Conservation (phyloP, 2,329 filamentous ascomycete genomes). For the Cercospora canescens region DNA sequence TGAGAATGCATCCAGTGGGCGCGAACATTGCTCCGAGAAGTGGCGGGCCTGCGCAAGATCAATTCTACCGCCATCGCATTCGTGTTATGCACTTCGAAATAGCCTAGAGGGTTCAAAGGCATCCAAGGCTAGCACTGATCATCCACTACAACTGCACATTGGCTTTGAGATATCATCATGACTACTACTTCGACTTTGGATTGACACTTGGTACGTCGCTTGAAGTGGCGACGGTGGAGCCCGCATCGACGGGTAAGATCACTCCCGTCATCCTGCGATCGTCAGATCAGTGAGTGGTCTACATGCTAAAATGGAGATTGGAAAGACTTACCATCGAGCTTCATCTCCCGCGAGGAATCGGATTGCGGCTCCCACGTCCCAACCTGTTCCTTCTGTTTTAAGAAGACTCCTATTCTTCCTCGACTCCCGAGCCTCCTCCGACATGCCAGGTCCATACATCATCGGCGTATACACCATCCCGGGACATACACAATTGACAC, state of each 20-base stretch:
- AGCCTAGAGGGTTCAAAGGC: not conserved
- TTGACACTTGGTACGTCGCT: constrained; percentile 40
- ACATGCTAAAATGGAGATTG: constrained; percentile 19
- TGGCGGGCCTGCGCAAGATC: not conserved
- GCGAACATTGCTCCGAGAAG: too few species aligned
- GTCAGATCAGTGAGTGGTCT: not conserved
- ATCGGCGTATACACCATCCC: constrained; percentile 58
- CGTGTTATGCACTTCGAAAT: not conserved
- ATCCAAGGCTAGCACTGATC: not conserved
- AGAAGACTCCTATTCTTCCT: constrained; percentile 52
- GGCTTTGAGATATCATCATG: not conserved
- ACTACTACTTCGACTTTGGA: not conserved
- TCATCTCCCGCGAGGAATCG: constrained; percentile 55
- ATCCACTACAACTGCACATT: not conserved
- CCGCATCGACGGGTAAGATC: constrained; percentile 51
- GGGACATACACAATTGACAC: constrained; percentile 58
- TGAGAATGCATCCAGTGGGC: too few species aligned
- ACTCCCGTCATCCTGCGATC: constrained; percentile 39
- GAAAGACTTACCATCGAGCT: constrained; percentile 47
- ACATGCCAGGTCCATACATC: constrained; percentile 56
- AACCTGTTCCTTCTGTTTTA: constrained; percentile 56
- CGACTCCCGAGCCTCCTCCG: constrained; percentile 50
- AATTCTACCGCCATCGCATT: not conserved
- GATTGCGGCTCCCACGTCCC: constrained; percentile 55
- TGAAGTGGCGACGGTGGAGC: constrained; percentile 46